Base-by-base conservation (phyloP, 306 rosid genomes). In the Pyrus betulifolia region DNA sequence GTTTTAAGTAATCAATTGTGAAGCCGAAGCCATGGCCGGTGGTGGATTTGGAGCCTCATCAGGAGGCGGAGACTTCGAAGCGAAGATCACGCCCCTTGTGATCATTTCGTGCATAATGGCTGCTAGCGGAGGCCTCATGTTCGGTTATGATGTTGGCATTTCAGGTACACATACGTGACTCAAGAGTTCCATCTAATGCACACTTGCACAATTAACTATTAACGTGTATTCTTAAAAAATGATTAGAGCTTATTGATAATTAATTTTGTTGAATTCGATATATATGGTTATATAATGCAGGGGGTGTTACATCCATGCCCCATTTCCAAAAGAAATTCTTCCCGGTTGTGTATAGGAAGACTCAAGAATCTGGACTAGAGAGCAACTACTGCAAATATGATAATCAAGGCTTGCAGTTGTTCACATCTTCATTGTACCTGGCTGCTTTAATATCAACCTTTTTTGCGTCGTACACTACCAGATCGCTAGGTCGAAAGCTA, bases 101-200 rank as follows among this genome's bases (percentile, higher is more conserved):
- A 66, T 88, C 8, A 23, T 84, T 1, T 86, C 92, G 4, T 86
- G 89, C 74, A 52, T 90, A 17, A 74, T 87, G 89, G 90, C 90
- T 0, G 88, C 90, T 9, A 74, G 80, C 1, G 89, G 95, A 38
- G 91, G 95, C 3, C 90, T 89, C 23, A 89, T 89, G 94, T 87
- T 89, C 67, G 88, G 94, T 58, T 89, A 86, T 51, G 91, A 89
- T 17, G 52, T 87, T 31, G 90, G 94, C 27, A 83, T 89, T 74
- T 87, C 94, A 11, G 93, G 91, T 88, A 46, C 5, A 40, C 30
- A 42, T 18, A 9, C 45, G 45, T 40, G 45, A 40, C 45, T 40
- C 45, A 40, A 9, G 45, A 40, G 45, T 40, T 40, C 45, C 12
- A 40, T 40, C 12, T 40, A 46, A 46, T 14, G 54, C 54, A 4